Conservation (phyloP, 2,329 filamentous ascomycete species). For the Aspergillus piperis region DNA sequence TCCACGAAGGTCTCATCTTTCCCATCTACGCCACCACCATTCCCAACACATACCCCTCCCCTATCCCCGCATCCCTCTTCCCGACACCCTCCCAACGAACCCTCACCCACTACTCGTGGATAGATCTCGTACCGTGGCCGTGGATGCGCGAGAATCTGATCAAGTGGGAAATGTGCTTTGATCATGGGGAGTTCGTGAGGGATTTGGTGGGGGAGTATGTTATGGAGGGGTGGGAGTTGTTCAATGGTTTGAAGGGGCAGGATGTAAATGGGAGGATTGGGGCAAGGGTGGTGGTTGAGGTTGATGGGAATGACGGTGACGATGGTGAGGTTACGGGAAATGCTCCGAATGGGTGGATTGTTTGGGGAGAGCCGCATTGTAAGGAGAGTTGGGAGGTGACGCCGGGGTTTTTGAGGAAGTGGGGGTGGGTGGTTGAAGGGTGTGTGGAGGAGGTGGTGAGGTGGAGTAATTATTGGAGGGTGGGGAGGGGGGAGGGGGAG, state of each 20-base stretch:
- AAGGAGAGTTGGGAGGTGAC: constrained; percentile 22
- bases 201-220: constrained; percentile 16
- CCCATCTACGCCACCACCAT: constrained; percentile 10
- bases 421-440: constrained; percentile 19
- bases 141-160: constrained; percentile 24
- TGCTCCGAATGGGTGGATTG: constrained; percentile 14
- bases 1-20: constrained; percentile 6
- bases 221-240: background rate
- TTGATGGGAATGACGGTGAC: background rate
- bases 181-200: constrained; percentile 15
- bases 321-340: constrained; percentile 19
- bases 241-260: too few relatives aligned
- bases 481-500: background rate
- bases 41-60: constrained; percentile 4
- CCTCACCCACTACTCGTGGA: constrained; percentile 21
- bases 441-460: constrained; percentile 20
- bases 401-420: constrained; percentile 23
- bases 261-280: too few relatives aligned
- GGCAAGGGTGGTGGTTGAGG: background rate
- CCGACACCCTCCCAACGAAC: constrained; percentile 20
- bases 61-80: constrained; percentile 14
- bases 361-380: constrained; percentile 22
- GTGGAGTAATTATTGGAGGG: constrained; percentile 2
- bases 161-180: constrained; percentile 13
- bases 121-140: constrained; percentile 22